Base-by-base conservation (phyloP, 2,329 filamentous ascomycete genomes). In the Ceratocystis diversiconidia region DNA sequence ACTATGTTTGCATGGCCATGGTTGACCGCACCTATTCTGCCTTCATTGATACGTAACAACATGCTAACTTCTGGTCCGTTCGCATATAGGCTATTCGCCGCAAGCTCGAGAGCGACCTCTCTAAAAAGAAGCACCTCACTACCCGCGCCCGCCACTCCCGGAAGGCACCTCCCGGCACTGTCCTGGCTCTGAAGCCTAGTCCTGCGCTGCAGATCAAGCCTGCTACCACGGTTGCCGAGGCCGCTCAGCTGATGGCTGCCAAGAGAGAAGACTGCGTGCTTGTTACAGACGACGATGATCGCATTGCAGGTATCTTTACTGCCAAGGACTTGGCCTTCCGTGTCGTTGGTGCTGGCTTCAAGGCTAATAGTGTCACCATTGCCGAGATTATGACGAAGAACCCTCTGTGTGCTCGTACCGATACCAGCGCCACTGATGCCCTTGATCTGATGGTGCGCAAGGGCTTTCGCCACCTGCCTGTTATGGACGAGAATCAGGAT, bases 321-420 rank as follows among this genome's bases (percentile, higher is more conserved):
- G 94, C 94, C 70, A 99, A 99, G 80, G 94, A 99, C 79, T 81
- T 99, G 73, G 94, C 94, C 19, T 99, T 97, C 80, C 86, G 94
- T 67, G 94, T 99, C 10, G 92, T 99, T 30, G 94, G 92, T 65
- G 85, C 86, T 65, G 94, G 94, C 32, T 82, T 92, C 72, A 95
- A 96, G 79, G 89, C 94, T 41, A 87, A 85, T 74, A 90, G 87
- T 73, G 85, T 97, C 71, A 95, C 90, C 25, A 96, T 99, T 74
- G 89, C 91, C 70, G 92, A 97, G 74, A 99, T 99, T 76, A 99
- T 99, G 94, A 99, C 94, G 74, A 96, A 97, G 81, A 99, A 99
- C 78, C 94, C 94, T 10, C 84, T 99, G 17, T 99, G 94, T 75
- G 94, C 94, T 65, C 86, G 94, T 74, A 99, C 94, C 66, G 94